Conservation (phyloP, 2,329 filamentous ascomycete species). For the Fusarium tanahbumbuense region DNA sequence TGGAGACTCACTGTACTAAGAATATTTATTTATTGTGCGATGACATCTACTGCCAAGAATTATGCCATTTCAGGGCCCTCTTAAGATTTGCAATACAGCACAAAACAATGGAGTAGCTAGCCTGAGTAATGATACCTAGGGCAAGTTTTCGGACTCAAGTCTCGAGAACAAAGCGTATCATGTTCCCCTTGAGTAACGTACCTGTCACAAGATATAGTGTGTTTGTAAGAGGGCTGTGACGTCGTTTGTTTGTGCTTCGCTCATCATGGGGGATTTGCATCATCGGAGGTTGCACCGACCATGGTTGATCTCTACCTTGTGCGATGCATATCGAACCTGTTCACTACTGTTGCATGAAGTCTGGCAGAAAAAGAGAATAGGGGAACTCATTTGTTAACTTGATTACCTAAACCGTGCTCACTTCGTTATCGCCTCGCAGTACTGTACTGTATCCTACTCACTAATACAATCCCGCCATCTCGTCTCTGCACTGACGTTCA, state of each 20-base stretch:
- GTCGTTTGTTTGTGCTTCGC: conserved; percentile 22
- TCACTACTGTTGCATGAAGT: neutral
- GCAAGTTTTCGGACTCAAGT: neutral
- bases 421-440: neutral
- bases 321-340: neutral
- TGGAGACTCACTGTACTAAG: neutral
- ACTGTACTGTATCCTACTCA: neutral
- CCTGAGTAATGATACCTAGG: neutral
- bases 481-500: conserved; percentile 16
- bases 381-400: neutral
- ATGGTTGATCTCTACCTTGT: conserved; percentile 17
- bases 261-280: conserved; percentile 31
- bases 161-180: conserved; percentile 2
- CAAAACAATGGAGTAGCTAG: neutral
- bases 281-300: conserved; percentile 18
- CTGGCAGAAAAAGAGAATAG: neutral
- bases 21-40: conserved; percentile 19
- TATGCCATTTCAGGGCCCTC: conserved; percentile 7
- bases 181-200: conserved; percentile 1
- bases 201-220: conserved; percentile 15
- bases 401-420: neutral
- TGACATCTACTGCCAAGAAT: conserved; percentile 33
- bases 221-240: conserved; percentile 26
- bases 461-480: conserved; percentile 12
- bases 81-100: neutral